phyloP scores from a whole-genome alignment of 2,329 filamentous ascomycete species.

The Aspergillus ustus region DNA sequence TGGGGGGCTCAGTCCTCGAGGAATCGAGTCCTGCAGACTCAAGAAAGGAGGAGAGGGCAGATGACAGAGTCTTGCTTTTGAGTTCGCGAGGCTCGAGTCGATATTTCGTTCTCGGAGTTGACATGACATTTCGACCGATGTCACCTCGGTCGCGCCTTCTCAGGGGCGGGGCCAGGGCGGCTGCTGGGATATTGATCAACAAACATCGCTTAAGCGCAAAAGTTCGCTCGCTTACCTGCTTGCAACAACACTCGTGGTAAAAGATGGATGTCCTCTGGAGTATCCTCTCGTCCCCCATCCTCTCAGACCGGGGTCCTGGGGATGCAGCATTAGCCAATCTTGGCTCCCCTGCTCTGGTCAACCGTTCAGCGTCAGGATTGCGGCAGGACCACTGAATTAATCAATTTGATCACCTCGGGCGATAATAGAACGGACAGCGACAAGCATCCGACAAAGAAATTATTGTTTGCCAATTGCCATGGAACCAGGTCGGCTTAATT shows the following conservation, averaged over 20 bases:
- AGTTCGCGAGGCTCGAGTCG: not conserved
- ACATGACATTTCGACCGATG: constrained; percentile 2
- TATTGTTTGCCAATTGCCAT: not conserved
- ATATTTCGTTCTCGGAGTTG: not conserved
- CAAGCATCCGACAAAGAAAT: not conserved
- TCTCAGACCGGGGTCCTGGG: not conserved
- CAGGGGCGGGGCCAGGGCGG: constrained; percentile 3
- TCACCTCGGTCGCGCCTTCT: constrained; percentile 3
- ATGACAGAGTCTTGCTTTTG: not conserved
- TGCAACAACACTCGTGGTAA: not conserved
- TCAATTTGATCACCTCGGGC: not conserved
- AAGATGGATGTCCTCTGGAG: not conserved
- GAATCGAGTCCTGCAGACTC: not conserved
- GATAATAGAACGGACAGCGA: not conserved
- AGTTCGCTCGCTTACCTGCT: not conserved
- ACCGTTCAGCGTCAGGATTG: not conserved
- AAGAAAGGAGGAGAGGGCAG: not conserved
- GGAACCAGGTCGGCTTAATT: not conserved
- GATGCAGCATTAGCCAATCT: not conserved
- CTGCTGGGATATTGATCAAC: constrained; percentile 8
- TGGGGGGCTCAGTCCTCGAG: not conserved
- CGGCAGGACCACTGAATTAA: not conserved
- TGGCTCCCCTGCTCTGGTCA: not conserved
- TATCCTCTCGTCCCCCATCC: not conserved
- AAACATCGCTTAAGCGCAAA: not conserved